phyloP scores from a whole-genome alignment of 352 stramenopile genomes.

The Globisporangium acanthophoron region DNA sequence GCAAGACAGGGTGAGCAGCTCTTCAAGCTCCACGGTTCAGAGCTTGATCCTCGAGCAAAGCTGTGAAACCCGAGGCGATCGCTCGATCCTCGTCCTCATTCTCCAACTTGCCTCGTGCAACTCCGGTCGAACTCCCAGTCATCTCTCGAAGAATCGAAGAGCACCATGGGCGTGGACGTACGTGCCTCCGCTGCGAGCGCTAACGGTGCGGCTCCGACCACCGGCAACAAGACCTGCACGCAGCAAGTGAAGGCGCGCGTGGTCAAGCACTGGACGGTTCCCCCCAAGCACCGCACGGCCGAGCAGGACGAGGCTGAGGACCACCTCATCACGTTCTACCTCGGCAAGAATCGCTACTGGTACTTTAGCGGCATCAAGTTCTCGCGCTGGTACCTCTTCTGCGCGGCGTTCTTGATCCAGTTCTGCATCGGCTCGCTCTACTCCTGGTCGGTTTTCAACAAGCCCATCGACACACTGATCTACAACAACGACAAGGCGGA shows the following conservation, averaged over 20 bases:
- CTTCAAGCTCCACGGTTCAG: neutral
- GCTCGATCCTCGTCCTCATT: constrained; percentile 3
- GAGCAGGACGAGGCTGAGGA: constrained; percentile 51
- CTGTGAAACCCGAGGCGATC: neutral
- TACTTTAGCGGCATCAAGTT: constrained; percentile 36
- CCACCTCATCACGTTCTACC: constrained; percentile 45
- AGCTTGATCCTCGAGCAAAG: neutral
- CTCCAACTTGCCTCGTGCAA: constrained; percentile 19
- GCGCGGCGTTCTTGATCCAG: constrained; percentile 56
- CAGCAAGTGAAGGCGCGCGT: constrained; percentile 21
- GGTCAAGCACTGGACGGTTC: constrained; percentile 45
- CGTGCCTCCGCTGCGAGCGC: neutral
- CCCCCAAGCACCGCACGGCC: constrained; percentile 26
- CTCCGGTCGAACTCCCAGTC: neutral
- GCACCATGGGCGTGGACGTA: constrained; percentile 18
- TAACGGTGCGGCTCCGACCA: constrained; percentile 8
- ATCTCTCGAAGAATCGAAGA: neutral
- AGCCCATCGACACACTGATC: constrained; percentile 49
- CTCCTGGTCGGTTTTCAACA: constrained; percentile 75
- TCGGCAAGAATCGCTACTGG: constrained; percentile 49
- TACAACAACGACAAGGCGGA: constrained; percentile 41
- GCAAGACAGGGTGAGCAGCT: neutral
- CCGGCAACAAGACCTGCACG: constrained; percentile 24
- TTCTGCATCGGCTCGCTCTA: constrained; percentile 76
- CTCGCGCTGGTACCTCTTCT: constrained; percentile 63